Evolutionary conservation across 257 asterid species (phyloP).

Genomic region (Oldenlandia corymbosa): DNA sequence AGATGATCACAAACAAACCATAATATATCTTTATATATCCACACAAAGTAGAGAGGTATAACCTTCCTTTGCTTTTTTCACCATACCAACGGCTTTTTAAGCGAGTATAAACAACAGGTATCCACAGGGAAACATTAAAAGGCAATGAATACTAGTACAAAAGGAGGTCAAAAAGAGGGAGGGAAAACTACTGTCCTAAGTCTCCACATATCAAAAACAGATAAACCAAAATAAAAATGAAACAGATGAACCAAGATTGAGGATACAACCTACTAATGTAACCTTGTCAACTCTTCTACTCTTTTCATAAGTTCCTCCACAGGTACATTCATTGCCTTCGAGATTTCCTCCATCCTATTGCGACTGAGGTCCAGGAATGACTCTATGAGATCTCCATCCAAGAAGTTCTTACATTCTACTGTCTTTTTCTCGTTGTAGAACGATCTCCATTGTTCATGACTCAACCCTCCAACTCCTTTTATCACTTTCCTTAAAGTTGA

Average conservation of each 20-base stretch:
- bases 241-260: neutral
- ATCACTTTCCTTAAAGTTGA: slow-evolving; percentile 69
- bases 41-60: too few species aligned
- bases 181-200: too few species aligned
- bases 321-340: slow-evolving; percentile 56
- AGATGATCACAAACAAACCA: too few species aligned
- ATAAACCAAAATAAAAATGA: neutral
- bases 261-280: slow-evolving; percentile 64
- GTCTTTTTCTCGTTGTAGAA: slow-evolving; percentile 88
- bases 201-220: neutral
- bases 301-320: slow-evolving; percentile 96
- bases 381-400: slow-evolving; percentile 91
- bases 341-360: slow-evolving; percentile 71
- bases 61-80: too few species aligned
- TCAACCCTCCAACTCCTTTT: slow-evolving; percentile 91
- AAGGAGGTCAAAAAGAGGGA: too few species aligned
- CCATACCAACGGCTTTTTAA: too few species aligned
- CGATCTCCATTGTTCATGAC: slow-evolving; percentile 97
- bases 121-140: too few species aligned
- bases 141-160: too few species aligned
- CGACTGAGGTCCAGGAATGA: slow-evolving; percentile 83
- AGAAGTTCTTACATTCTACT: slow-evolving; percentile 66
- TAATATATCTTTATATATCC: too few species aligned
- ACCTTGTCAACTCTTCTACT: slow-evolving; percentile 91
- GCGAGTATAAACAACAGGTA: too few species aligned